These are phyloP conservation scores for Ophiognomonia clavigignenti-juglandacearum DNA, from an alignment of 2,329 filamentous ascomycete species.

Conservation along the genomic window DNA sequence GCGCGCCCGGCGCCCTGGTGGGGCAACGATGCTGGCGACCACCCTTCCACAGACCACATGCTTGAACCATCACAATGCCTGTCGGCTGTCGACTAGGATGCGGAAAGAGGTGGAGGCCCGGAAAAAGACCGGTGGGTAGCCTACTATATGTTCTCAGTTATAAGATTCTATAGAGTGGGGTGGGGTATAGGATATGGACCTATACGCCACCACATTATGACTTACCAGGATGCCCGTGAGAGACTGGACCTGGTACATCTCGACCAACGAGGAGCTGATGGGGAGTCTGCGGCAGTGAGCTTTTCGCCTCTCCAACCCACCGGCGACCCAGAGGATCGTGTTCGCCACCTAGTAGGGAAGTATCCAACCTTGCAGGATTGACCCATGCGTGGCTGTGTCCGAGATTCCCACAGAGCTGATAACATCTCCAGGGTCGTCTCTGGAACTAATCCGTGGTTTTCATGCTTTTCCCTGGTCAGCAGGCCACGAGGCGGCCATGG, in stretches of 20 bases:
- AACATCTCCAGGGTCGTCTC: too few species aligned
- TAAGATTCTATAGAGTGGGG: slow-evolving; percentile 6
- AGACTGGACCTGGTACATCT: slow-evolving; percentile 1
- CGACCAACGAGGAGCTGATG: not conserved
- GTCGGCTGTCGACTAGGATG: slow-evolving; percentile 1
- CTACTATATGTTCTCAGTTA: slow-evolving; percentile 12
- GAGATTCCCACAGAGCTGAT: too few species aligned
- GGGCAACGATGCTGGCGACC: slow-evolving; percentile 6
- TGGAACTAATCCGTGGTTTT: not conserved
- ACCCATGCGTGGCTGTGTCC: too few species aligned
- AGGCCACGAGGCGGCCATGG: not conserved
- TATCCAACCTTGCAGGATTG: too few species aligned
- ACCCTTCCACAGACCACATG: not conserved
- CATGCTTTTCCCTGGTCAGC: not conserved
- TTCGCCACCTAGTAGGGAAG: not conserved
- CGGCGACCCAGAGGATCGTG: not conserved
- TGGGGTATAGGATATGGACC: slow-evolving; percentile 5
- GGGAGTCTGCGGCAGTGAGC: not conserved
- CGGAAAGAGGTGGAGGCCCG: slow-evolving; percentile 7
- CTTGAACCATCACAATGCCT: slow-evolving; percentile 3
- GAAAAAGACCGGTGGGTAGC: slow-evolving; percentile 3
- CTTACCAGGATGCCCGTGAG: slow-evolving; percentile 1
- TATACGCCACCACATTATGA: slow-evolving; percentile 7
- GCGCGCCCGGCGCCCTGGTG: too few species aligned
- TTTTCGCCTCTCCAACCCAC: not conserved